phyloP scores from a whole-genome alignment of 805 yeast species.

The Ascoidea tarda region DNA sequence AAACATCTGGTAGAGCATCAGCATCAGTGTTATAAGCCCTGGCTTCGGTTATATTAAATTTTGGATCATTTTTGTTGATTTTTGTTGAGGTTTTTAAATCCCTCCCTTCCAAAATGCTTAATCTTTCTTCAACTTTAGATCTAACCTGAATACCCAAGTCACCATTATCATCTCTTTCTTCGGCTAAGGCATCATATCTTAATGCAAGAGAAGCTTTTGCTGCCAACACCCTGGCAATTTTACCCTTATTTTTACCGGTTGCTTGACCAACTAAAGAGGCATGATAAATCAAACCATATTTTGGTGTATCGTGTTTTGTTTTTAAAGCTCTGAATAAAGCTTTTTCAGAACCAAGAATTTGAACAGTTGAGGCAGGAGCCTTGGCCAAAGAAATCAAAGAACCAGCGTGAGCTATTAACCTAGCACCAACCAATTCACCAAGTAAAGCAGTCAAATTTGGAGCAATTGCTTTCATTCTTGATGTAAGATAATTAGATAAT shows the following conservation, averaged over 20 bases:
- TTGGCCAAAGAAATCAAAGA: slow-evolving; percentile 88
- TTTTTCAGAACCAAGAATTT: slow-evolving; percentile 97
- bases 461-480: slow-evolving; percentile 98
- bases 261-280: slow-evolving; percentile 98
- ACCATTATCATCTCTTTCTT: slow-evolving; percentile 92
- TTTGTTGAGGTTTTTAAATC: slow-evolving; percentile 84
- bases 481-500: slow-evolving; percentile 74
- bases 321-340: slow-evolving; percentile 97
- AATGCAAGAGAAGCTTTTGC: slow-evolving; percentile 96
- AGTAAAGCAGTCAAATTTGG: slow-evolving; percentile 92
- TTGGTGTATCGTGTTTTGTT: slow-evolving; percentile 97
- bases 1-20: slow-evolving; percentile 45
- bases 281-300: slow-evolving; percentile 93
- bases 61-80: slow-evolving; percentile 69
- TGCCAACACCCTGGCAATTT: slow-evolving; percentile 95
- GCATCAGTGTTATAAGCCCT: slow-evolving; percentile 92
- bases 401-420: slow-evolving; percentile 96
- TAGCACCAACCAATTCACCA: slow-evolving; percentile 97
- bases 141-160: slow-evolving; percentile 86
- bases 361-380: slow-evolving; percentile 97
- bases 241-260: slow-evolving; percentile 95
- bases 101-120: slow-evolving; percentile 92
- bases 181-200: slow-evolving; percentile 93
- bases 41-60: slow-evolving; percentile 75
- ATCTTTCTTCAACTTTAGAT: slow-evolving; percentile 86